Evolutionary conservation across 169 alveolate species (phyloP), one percentile per base, ranked within the genome.

Genomic region (Miamiensis avidus): DNA sequence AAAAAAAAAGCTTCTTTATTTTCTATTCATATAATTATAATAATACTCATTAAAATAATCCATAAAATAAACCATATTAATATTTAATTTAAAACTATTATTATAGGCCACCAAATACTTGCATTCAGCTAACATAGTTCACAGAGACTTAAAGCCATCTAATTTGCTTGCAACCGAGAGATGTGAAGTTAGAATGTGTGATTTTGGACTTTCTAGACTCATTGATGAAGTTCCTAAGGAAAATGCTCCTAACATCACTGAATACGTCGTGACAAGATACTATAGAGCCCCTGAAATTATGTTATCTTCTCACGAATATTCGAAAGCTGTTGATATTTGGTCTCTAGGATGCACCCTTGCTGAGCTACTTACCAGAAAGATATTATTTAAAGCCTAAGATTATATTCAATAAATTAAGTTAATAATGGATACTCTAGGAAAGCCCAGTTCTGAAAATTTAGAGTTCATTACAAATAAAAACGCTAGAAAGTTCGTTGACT

Each of bases 241-340:
- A 49, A 49, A 11, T 11, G 69, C 4, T 49, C 20, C 4, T 11
- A 49, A 49, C 20, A 49, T 49, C 73, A 94, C 97, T 49, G 97
- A 94, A 83, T 96, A 96, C 86, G 94, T 95, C 75, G 97, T 95
- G 86, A 91, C 96, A 27, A 89, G 98, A 65, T 95, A 89, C 87
- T 97, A 97, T 87, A 86, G 98, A 75, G 97, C 97, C 0, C 97
- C 97, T 1, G 97, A 94, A 85, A 91, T 94, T 4, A 84, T 94
- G 65, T 81, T 94, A 29, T 94, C 94, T 31, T 88, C 91, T 29
- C 96, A 92, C 74, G 94, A 91, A 26, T 91, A 91, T 76, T 64
- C 87, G 72, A 81, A 82, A 82, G 89, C 91, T 32, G 92, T 94
- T 74, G 97, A 94, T 83, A 94, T 94, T 89, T 94, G 97, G 97